These are phyloP conservation scores for Naganishia vishniacii DNA, from an alignment of 768 basidiomycete genomes.

Conservation along the genomic window DNA sequence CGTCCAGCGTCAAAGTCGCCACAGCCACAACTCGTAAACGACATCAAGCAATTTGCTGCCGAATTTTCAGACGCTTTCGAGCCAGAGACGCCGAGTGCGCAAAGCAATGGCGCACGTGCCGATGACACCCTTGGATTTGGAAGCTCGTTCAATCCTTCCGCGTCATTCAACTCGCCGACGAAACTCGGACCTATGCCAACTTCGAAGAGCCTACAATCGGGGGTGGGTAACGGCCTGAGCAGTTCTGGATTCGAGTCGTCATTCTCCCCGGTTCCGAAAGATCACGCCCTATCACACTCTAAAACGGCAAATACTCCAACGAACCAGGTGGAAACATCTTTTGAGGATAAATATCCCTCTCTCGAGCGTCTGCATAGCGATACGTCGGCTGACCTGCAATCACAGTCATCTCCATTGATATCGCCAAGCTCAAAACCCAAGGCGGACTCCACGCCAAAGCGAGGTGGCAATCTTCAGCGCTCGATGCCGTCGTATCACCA, in stretches of 20 bases:
- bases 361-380: constrained; percentile 61
- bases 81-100: not conserved
- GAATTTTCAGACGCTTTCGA: constrained; percentile 22
- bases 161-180: not conserved
- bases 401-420: not conserved
- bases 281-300: constrained; percentile 52
- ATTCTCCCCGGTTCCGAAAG: constrained; percentile 34
- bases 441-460: not conserved
- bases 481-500: constrained; percentile 23
- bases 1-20: not conserved
- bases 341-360: constrained; percentile 75
- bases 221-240: constrained; percentile 3
- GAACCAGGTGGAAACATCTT: constrained; percentile 37
- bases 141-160: constrained; percentile 26
- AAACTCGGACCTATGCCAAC: constrained; percentile 2
- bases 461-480: not conserved
- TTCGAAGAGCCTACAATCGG: constrained; percentile 12
- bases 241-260: constrained; percentile 11
- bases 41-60: constrained; percentile 23
- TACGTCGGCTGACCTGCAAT: constrained; percentile 17
- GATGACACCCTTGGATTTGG: constrained; percentile 31
- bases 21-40: constrained; percentile 16
- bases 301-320: constrained; percentile 52
- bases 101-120: not conserved
- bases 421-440: constrained; percentile 6